Conservation (phyloP, 2,329 filamentous ascomycete species). For the Pseudogymnoascus sp. region DNA sequence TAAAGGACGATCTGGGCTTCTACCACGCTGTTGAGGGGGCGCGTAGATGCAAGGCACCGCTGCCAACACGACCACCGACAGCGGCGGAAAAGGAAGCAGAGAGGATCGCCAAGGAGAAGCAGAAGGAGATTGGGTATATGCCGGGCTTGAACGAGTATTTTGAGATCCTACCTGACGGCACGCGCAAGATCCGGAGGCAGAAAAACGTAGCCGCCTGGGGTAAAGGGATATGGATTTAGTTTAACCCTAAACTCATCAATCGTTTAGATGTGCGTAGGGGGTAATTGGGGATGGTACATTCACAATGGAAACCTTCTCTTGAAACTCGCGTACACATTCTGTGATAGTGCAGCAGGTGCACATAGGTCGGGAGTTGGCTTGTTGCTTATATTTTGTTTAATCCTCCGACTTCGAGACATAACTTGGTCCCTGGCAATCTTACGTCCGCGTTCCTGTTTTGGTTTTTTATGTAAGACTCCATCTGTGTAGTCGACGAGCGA, state of each 20-base stretch:
- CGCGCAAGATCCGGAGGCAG: not conserved
- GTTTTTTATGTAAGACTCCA: not conserved
- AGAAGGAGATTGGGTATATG: not conserved
- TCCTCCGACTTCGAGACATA: not conserved
- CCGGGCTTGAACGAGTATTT: not conserved
- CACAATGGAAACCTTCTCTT: not conserved
- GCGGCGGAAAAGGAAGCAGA: not conserved
- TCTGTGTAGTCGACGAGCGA: no score
- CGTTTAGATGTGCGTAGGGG: not conserved
- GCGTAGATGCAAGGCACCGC: not conserved
- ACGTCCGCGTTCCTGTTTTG: not conserved
- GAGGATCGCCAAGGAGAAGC: not conserved
- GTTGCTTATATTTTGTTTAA: not conserved
- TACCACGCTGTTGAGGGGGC: slow-evolving; percentile 1
- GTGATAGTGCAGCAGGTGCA: not conserved
- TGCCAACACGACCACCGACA: not conserved
- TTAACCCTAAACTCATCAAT: not conserved
- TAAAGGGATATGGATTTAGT: not conserved
- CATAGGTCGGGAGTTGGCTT: not conserved
- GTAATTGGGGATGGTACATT: not conserved
- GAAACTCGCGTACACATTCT: not conserved
- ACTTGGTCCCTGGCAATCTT: not conserved
- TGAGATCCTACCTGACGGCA: not conserved
- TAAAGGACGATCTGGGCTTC: slow-evolving; percentile 12
- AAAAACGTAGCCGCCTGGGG: not conserved